Percentiles rank a stretch among this genome's conserved stretches.
Evolutionary conservation across 305 asterid genomes (phyloP).

Genomic region (Vinca major): DNA sequence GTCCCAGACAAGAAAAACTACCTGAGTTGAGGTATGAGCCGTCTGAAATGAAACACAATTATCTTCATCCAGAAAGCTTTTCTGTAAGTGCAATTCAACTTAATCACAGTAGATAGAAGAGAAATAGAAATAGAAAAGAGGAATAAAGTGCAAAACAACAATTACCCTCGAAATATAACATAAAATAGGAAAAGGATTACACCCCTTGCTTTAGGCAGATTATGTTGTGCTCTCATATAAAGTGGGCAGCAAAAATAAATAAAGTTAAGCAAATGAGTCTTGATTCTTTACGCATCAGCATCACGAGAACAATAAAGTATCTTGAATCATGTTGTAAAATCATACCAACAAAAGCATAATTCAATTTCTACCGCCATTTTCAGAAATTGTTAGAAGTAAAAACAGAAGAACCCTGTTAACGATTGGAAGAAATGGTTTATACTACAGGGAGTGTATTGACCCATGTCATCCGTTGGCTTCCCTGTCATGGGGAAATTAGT

Average conservation of each 20-base stretch:
- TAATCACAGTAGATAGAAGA: constrained; percentile 1
- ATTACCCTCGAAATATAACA: not conserved
- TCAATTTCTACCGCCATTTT: not conserved
- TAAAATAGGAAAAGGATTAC: not conserved
- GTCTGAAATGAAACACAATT: constrained; percentile 61
- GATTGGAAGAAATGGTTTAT: too few relatives aligned
- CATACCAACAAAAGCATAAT: not conserved
- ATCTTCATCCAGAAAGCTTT: constrained; percentile 58
- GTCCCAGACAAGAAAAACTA: constrained; percentile 15
- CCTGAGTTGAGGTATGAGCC: constrained; percentile 50
- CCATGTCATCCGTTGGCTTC: too few relatives aligned
- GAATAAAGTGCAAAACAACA: not conserved
- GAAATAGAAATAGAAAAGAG: not conserved
- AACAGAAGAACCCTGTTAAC: too few relatives aligned
- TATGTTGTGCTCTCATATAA: not conserved
- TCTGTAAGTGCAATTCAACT: constrained; percentile 30
- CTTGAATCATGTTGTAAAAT: not conserved
- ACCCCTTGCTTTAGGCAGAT: not conserved
- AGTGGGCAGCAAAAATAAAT: not conserved
- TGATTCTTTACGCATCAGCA: not conserved
- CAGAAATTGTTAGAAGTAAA: not conserved
- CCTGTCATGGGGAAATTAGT: not conserved
- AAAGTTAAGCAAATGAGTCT: not conserved
- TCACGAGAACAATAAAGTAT: not conserved
- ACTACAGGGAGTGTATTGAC: not conserved